Base-by-base conservation (phyloP, 768 basidiomycete species). In the Mycena metata region DNA sequence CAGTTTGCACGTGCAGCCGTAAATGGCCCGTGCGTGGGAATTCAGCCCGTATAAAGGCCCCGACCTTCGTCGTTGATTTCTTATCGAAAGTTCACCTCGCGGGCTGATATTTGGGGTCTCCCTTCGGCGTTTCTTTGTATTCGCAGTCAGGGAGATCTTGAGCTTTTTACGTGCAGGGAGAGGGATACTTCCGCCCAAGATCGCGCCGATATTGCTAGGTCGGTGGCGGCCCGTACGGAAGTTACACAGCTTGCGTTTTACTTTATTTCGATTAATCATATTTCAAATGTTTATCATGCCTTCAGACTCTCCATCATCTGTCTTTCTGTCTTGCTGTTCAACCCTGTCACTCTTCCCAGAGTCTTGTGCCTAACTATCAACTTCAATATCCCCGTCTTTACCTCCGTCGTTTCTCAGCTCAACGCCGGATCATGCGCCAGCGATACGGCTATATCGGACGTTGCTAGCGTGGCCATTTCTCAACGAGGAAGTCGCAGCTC, bases 21-120 rank as follows among this genome's bases (percentile, higher is more conserved):
- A 30, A 30, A 6, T 30, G 39, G 39, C 15, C 39, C 39, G 39
- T 39, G 39, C 39, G 39, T 39, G 39, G 39, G 39, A 39, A 11
- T 9, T 39, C 3, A 9, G 15, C 39, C 9, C 2, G 2, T 39
- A 39, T 39, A 39, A 39, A 39, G 11, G 39, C 39, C 7, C 7
- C 4, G 2, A 15, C 11, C 11, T 24, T 33, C 24, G 5, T 12
- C 10, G 9, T 3, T 5, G 23, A 51, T 71, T 69, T 71, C 72
- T 77, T 67, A 81, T 83, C 83, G 90, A 91, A 91, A 91, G 89
- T 91, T 77, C 85, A 91, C 90, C 90, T 90, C 82, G 81, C 78
- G 76, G 83, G 84, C 83, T 85, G 88, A 90, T 90, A 91, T 91
- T 91, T 91, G 90, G 85, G 89, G 81, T 83, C 79, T 80, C 80